phyloP scores from a whole-genome alignment of 2,329 filamentous ascomycete species.

The Epichloe festucae region DNA sequence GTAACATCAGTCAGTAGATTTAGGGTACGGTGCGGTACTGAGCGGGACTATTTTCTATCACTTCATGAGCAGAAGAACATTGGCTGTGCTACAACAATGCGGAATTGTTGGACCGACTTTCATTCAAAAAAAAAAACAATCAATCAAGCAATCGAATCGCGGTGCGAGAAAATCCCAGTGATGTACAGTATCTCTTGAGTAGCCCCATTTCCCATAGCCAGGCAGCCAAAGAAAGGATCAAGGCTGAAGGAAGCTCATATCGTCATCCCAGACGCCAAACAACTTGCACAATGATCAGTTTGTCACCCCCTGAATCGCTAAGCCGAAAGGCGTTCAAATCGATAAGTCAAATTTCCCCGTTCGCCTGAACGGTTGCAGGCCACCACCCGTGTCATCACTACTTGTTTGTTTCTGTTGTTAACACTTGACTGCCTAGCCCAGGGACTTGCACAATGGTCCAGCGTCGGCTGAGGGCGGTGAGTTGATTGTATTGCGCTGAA shows the following conservation, averaged over 20 bases:
- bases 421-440: not conserved
- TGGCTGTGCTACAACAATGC: not conserved
- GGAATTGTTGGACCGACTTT: not conserved
- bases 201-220: not conserved
- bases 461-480: not conserved
- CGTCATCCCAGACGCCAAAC: conserved; percentile 18
- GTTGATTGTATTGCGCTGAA: not conserved
- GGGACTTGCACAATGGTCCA: not conserved
- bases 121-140: not conserved
- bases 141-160: not conserved
- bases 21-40: not conserved
- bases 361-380: not conserved
- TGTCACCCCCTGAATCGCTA: not conserved
- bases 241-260: conserved; percentile 14
- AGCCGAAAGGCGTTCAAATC: not conserved
- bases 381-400: not conserved
- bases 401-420: not conserved
- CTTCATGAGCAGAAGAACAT: not conserved
- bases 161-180: not conserved
- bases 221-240: conserved; percentile 1
- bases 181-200: not conserved
- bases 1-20: not conserved
- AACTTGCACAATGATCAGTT: conserved; percentile 12
- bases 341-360: not conserved
- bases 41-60: not conserved